Evolutionary conservation across 2,329 filamentous ascomycete species (phyloP).

Genomic region (Neonectria faginata): DNA sequence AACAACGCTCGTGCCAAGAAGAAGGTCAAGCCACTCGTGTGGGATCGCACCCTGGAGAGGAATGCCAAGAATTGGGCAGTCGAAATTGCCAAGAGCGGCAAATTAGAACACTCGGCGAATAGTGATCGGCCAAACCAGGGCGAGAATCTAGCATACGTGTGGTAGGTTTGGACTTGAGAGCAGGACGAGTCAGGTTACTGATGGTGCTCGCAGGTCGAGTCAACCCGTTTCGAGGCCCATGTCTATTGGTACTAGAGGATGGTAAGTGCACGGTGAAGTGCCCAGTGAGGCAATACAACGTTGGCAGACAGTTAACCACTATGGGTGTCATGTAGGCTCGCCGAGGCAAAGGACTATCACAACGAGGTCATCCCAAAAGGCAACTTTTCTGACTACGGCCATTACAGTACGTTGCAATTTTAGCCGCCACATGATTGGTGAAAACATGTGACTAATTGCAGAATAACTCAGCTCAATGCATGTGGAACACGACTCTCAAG

Average conservation of each 20-base stretch:
- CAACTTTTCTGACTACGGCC: constrained; percentile 42
- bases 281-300: rapidly evolving
- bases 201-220: constrained; percentile 13
- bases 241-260: constrained; percentile 29
- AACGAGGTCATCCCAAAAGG: constrained; percentile 39
- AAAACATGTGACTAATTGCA: not conserved
- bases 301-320: too few species aligned
- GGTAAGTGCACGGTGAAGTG: constrained; percentile 24
- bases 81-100: constrained; percentile 31
- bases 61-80: constrained; percentile 34
- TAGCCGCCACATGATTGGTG: rapidly evolving
- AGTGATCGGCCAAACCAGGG: constrained; percentile 33
- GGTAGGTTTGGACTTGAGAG: not conserved
- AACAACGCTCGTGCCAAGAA: constrained; percentile 36
- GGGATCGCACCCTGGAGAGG: constrained; percentile 31
- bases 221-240: constrained; percentile 29
- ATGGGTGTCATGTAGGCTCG: constrained; percentile 23
- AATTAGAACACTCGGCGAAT: constrained; percentile 30
- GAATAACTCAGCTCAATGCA: constrained; percentile 40
- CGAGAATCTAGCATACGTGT: constrained; percentile 40
- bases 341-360: constrained; percentile 36
- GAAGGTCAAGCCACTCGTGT: constrained; percentile 28
- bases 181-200: not conserved
- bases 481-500: constrained; percentile 49
- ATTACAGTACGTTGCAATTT: constrained; percentile 41